phyloP scores from a whole-genome alignment of 306 rosid genomes.

The Aeschynomene evenia region DNA sequence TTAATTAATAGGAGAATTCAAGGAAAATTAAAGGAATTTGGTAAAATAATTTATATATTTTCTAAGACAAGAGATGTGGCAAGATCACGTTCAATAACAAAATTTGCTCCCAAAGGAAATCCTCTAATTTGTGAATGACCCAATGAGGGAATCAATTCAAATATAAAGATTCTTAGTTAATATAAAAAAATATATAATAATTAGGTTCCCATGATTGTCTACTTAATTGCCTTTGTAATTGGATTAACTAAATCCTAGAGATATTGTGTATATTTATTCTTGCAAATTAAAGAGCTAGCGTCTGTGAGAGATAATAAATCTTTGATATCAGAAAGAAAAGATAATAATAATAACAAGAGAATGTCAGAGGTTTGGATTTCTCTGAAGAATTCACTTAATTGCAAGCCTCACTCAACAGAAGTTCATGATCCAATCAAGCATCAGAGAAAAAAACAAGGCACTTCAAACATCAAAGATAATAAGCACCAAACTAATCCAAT shows the following conservation, averaged over 20 bases:
- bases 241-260: not conserved
- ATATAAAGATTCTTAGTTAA: not conserved
- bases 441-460: constrained; percentile 10
- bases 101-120: not conserved
- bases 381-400: constrained; percentile 45
- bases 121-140: constrained; percentile 5
- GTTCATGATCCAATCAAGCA: constrained; percentile 42
- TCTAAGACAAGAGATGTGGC: not conserved
- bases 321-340: not conserved
- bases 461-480: not conserved
- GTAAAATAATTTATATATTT: not conserved
- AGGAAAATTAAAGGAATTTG: not conserved
- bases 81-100: not conserved
- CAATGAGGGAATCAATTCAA: constrained; percentile 12
- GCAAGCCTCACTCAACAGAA: constrained; percentile 43
- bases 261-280: not conserved
- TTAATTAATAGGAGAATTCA: not conserved
- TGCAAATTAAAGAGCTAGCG: not conserved
- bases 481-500: constrained; percentile 19
- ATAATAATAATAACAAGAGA: not conserved
- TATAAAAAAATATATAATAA: not conserved
- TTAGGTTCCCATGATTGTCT: constrained; percentile 12
- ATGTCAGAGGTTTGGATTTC: constrained; percentile 43
- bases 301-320: not conserved
- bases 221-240: constrained; percentile 1